phyloP scores from a whole-genome alignment of 2,329 filamentous ascomycete species.

The Pochonia chlamydosporia region DNA sequence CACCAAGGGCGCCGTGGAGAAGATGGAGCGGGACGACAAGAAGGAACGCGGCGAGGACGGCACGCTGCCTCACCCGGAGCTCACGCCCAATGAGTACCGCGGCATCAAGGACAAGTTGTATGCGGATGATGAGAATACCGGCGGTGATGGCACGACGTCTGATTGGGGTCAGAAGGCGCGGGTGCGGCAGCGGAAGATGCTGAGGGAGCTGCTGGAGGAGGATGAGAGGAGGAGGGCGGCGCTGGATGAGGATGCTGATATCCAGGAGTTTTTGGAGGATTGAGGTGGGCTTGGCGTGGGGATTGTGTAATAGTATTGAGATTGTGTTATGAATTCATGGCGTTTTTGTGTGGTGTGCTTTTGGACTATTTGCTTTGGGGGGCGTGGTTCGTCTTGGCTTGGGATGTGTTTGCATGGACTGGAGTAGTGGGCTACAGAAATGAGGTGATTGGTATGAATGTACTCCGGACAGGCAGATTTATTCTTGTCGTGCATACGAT shows the following conservation, averaged over 20 bases:
- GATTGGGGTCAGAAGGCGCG: slow-evolving; percentile 68
- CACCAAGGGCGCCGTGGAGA: slow-evolving; percentile 55
- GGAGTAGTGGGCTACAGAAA: background rate
- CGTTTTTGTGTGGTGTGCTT: background rate
- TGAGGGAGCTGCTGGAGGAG: slow-evolving; percentile 59
- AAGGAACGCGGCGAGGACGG: slow-evolving; percentile 23
- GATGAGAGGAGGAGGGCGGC: slow-evolving; percentile 55
- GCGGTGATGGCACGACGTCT: slow-evolving; percentile 39
- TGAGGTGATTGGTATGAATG: background rate
- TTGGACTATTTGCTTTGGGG: background rate
- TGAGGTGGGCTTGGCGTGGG: slow-evolving; percentile 1
- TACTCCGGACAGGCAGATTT: background rate
- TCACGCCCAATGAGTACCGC: slow-evolving; percentile 61
- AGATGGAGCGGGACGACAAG: slow-evolving; percentile 54
- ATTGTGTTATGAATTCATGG: background rate
- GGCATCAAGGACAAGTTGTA: slow-evolving; percentile 49
- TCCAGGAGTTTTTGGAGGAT: slow-evolving; percentile 63
- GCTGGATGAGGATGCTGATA: slow-evolving; percentile 68
- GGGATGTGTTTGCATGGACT: no score
- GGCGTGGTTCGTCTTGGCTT: background rate
- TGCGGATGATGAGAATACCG: slow-evolving; percentile 44
- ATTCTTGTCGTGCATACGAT: slow-evolving; percentile 11
- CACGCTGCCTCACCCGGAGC: slow-evolving; percentile 30
- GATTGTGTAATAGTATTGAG: background rate
- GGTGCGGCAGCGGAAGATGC: slow-evolving; percentile 60